Evolutionary conservation across 1,139 yeast genomes (phyloP), one percentile per base, ranked within the genome.

Genomic region (Debaryomyces psychrophilus): DNA sequence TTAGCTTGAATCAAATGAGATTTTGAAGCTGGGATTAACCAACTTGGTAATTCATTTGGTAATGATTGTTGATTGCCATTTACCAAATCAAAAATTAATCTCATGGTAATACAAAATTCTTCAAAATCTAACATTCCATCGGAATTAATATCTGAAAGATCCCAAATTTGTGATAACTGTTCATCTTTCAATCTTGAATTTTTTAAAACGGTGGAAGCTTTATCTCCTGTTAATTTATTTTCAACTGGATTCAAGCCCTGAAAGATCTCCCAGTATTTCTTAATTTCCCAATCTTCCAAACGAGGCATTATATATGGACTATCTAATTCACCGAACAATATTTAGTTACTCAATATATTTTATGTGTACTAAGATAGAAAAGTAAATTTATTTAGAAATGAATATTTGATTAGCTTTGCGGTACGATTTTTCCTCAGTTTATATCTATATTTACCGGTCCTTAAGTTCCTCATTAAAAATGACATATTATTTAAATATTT

Each of bases 21-120:
- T 61, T 93, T 93, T 41, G 90, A 83, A 5, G 93, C 85, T 1
- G 99, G 99, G 50, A 93, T 79, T 53, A 95, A 79, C 98, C 98
- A 92, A 36, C 80, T 82, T 2, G 99, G 99, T 47, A 93, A 76
- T 44, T 77, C 76, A 18, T 70, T 65, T 1, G 99, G 99, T 5
- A 92, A 76, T 17, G 71, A 68, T 8, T 75, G 64, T 42, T 78
- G 73, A 37, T 82, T 85, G 25, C 92, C 90, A 65, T 92, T 90
- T 43, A 93, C 93, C 60, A 87, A 68, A 65, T 93, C 99, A 64
- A 90, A 95, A 42, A 92, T 88, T 50, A 93, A 77, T 54, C 97
- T 78, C 99, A 93, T 95, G 47, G 98, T 93, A 52, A 93, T 90
- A 64, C 98, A 93, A 66, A 93, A 93, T 69, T 93, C 99, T 66